Evolutionary conservation across 176 grass and related monocot species (phyloP).

Genomic region (Chrysopogon serrulatus): DNA sequence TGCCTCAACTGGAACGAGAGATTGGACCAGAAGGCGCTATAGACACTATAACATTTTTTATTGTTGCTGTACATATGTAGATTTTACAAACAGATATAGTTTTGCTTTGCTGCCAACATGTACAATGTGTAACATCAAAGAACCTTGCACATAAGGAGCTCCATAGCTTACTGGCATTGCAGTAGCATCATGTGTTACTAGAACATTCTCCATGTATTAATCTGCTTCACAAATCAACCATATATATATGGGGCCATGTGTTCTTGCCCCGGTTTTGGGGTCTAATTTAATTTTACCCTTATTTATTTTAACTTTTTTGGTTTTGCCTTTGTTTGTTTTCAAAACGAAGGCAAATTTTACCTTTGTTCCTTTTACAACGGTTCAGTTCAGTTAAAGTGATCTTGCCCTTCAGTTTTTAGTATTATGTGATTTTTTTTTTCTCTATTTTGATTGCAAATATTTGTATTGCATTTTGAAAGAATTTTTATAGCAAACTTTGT

Average conservation of each 20-base stretch:
- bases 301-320: too few species aligned
- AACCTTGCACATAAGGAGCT: background rate
- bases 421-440: too few species aligned
- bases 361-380: background rate
- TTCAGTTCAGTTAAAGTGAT: background rate
- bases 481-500: too few species aligned
- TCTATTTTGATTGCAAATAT: too few species aligned
- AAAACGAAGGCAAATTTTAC: too few species aligned
- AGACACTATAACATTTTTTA: constrained; percentile 11
- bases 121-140: background rate
- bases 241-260: background rate
- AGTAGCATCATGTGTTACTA: background rate
- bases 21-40: constrained; percentile 86
- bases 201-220: background rate
- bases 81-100: constrained; percentile 30
- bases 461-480: too few species aligned
- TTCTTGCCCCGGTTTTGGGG: background rate
- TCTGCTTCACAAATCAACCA: constrained; percentile 1
- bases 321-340: too few species aligned
- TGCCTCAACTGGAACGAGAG: constrained; percentile 99
- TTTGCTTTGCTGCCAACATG: background rate
- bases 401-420: too few species aligned
- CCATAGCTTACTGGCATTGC: background rate
- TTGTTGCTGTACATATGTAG: constrained; percentile 19
- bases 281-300: background rate